These are phyloP conservation scores for Fusarium papillatum DNA, from an alignment of 2,329 filamentous ascomycete genomes.

Conservation along the genomic window DNA sequence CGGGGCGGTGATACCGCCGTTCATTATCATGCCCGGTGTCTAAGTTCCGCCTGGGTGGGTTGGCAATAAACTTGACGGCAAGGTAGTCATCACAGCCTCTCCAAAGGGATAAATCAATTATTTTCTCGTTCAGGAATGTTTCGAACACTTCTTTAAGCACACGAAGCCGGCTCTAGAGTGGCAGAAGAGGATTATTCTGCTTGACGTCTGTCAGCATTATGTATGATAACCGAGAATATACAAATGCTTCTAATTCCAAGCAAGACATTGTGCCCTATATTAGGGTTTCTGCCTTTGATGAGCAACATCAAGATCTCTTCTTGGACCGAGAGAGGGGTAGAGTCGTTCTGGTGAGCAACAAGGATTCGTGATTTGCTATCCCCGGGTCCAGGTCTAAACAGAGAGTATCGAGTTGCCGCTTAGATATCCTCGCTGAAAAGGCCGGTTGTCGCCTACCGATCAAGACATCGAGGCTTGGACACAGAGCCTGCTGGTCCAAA, in stretches of 20 bases:
- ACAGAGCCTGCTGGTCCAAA: neutral
- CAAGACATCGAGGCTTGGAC: conserved; percentile 1
- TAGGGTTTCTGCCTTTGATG: neutral
- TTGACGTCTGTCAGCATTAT: too few species aligned
- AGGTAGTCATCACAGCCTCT: too few species aligned
- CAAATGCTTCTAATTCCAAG: neutral
- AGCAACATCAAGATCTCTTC: conserved; percentile 1
- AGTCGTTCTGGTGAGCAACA: neutral
- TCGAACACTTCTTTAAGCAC: too few species aligned
- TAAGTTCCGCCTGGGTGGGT: too few species aligned
- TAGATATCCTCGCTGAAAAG: neutral
- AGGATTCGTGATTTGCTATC: neutral
- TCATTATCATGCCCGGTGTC: too few species aligned
- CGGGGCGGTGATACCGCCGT: too few species aligned
- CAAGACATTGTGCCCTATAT: neutral
- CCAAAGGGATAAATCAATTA: too few species aligned
- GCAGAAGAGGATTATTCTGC: too few species aligned
- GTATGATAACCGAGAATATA: conserved; percentile 8
- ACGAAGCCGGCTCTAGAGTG: too few species aligned
- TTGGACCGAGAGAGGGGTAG: neutral
- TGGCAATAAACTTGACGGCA: too few species aligned
- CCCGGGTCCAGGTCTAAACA: conserved; percentile 5
- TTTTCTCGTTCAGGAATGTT: too few species aligned
- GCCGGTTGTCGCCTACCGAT: neutral
- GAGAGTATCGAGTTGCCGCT: neutral